Conservation (phyloP, 768 basidiomycete genomes). For the Zangia roseola region DNA sequence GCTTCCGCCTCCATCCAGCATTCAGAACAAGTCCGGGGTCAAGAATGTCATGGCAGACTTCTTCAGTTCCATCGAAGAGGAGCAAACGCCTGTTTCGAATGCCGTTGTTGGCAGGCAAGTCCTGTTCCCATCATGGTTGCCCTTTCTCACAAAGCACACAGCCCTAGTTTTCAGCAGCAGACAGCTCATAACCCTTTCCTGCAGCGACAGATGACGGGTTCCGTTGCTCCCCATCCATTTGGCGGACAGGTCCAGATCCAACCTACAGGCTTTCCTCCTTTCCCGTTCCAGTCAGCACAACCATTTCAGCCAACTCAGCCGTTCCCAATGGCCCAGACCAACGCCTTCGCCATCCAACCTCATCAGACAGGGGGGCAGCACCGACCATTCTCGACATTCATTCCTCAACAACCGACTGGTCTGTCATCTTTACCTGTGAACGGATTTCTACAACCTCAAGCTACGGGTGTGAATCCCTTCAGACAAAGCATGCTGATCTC, state of each 20-base stretch:
- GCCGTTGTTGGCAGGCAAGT: conserved; percentile 54
- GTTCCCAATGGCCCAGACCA: conserved; percentile 8
- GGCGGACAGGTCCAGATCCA: conserved; percentile 48
- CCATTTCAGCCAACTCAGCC: conserved; percentile 16
- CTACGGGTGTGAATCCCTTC: conserved; percentile 78
- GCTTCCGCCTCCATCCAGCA: conserved; percentile 20
- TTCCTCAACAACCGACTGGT: conserved; percentile 55
- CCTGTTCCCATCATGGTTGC: background rate
- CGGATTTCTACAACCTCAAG: conserved; percentile 50
- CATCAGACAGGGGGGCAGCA: conserved; percentile 43
- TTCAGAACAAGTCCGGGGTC: conserved; percentile 33
- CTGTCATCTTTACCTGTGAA: conserved; percentile 39
- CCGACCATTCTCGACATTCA: conserved; percentile 52
- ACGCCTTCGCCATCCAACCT: conserved; percentile 34
- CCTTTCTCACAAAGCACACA: conserved; percentile 26
- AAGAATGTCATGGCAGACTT: conserved; percentile 73
- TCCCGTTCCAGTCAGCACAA: conserved; percentile 37
- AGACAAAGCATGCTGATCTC: conserved; percentile 73
- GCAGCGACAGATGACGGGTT: conserved; percentile 52
- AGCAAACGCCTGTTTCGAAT: conserved; percentile 71
- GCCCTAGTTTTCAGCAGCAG: conserved; percentile 60
- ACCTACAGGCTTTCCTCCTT: conserved; percentile 52
- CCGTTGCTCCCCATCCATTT: conserved; percentile 44
- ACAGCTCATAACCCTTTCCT: conserved; percentile 75
- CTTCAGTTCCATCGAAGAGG: conserved; percentile 83